A percentile compares a stretch with the other conserved stretches of the same genome.
phyloP scores from a whole-genome alignment of 768 basidiomycete genomes.

The Russula earlei region DNA sequence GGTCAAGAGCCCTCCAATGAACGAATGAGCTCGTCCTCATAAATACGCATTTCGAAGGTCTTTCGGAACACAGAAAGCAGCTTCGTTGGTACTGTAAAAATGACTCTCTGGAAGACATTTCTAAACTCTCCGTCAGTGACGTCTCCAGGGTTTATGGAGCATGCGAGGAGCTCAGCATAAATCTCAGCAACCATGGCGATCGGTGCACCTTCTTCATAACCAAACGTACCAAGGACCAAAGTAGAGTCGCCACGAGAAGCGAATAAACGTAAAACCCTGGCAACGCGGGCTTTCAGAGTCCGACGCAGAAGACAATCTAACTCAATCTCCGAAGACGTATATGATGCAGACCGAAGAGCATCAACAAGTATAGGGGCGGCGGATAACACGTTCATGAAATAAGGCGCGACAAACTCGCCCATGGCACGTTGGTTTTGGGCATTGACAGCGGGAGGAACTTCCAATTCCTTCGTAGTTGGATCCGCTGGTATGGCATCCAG shows the following conservation, averaged over 20 bases:
- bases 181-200: constrained; percentile 10
- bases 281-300: constrained; percentile 13
- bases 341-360: not conserved
- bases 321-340: not conserved
- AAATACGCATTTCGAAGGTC: constrained; percentile 15
- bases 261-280: constrained; percentile 8
- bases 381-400: constrained; percentile 18
- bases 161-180: constrained; percentile 18
- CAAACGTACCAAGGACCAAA: constrained; percentile 15
- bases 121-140: constrained; percentile 1
- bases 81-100: constrained; percentile 15
- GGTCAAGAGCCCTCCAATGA: constrained; percentile 3
- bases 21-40: constrained; percentile 11
- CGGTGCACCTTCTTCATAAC: constrained; percentile 10
- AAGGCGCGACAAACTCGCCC: constrained; percentile 19
- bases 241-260: constrained; percentile 10
- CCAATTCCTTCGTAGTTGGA: constrained; percentile 17
- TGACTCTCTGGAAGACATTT: constrained; percentile 15
- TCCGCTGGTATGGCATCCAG: constrained; percentile 20
- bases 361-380: not conserved
- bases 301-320: not conserved
- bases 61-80: constrained; percentile 3
- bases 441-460: constrained; percentile 16
- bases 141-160: not conserved
- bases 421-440: constrained; percentile 15